phyloP scores from a whole-genome alignment of 495 filamentous ascomycete species.

The Chaetomium tenue region DNA sequence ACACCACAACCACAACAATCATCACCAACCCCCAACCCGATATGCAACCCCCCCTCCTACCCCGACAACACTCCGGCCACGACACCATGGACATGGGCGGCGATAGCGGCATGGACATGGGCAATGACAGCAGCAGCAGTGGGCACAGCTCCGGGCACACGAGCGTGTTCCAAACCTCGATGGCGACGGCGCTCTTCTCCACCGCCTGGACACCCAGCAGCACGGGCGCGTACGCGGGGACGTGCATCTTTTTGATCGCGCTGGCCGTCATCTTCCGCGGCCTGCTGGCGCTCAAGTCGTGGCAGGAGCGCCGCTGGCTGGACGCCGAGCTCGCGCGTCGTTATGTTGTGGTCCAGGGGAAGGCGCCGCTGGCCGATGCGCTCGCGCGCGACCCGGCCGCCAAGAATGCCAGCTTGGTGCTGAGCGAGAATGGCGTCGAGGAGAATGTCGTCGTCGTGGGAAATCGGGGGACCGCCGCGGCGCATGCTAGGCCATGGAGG shows the following conservation, averaged over 20 bases:
- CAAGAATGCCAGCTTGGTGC: constrained; percentile 58
- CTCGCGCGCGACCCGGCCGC: constrained; percentile 50
- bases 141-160: constrained; percentile 25
- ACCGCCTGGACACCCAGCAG: constrained; percentile 66
- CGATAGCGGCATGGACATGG: constrained; percentile 26
- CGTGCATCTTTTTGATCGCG: constrained; percentile 81
- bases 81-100: constrained; percentile 15
- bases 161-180: constrained; percentile 62
- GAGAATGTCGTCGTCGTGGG: constrained; percentile 70
- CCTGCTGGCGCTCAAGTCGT: constrained; percentile 63
- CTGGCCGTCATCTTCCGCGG: constrained; percentile 66
- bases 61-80: neutral
- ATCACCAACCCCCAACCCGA: no score
- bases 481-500: constrained; percentile 63
- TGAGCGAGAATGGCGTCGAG: constrained; percentile 68
- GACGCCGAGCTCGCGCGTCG: constrained; percentile 65
- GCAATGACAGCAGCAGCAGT: constrained; percentile 4
- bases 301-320: constrained; percentile 54
- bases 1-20: no score
- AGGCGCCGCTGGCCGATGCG: constrained; percentile 54
- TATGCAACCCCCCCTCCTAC: neutral
- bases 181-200: constrained; percentile 71
- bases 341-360: constrained; percentile 71
- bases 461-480: constrained; percentile 30
- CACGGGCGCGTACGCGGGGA: constrained; percentile 71